Evolutionary conservation across 306 rosid genomes (phyloP).

Genomic region (Acacia acuminata): DNA sequence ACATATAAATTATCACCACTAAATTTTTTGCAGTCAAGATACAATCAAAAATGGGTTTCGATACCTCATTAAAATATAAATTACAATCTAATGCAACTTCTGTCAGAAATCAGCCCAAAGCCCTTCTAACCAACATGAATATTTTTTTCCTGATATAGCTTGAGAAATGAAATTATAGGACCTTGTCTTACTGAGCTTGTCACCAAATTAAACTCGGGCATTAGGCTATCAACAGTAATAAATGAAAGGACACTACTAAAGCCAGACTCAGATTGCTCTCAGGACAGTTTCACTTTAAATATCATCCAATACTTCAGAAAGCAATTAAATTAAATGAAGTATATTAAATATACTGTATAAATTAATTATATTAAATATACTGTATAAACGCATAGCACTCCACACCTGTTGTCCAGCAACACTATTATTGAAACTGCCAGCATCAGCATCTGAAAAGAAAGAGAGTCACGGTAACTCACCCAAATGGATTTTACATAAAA

Average conservation of each 20-base stretch:
- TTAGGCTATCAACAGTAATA: constrained; percentile 14
- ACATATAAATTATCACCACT: not conserved
- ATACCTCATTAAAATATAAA: not conserved
- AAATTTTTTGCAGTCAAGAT: constrained; percentile 1
- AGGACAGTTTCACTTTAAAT: constrained; percentile 1
- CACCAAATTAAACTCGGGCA: constrained; percentile 4
- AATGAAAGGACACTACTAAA: constrained; percentile 6
- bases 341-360: too few relatives aligned
- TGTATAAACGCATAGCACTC: constrained; percentile 18
- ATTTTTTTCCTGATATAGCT: not conserved
- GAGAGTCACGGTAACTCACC: constrained; percentile 7
- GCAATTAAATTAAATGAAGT: constrained; percentile 9
- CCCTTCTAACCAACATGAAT: constrained; percentile 7
- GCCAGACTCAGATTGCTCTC: not conserved
- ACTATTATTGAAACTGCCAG: constrained; percentile 84
- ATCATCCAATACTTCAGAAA: constrained; percentile 17
- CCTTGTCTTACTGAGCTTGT: constrained; percentile 21
- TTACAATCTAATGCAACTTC: constrained; percentile 1
- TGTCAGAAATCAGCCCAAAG: constrained; percentile 16
- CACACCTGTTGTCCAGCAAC: constrained; percentile 87
- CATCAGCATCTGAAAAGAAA: constrained; percentile 61
- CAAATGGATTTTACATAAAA: constrained; percentile 20
- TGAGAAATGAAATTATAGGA: not conserved
- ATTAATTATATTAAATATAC: not conserved
- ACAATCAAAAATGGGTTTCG: constrained; percentile 7